Percentiles rank a stretch among this genome's conserved stretches.
phyloP scores from a whole-genome alignment of 2,329 filamentous ascomycete genomes.

The Ophioceras dolichostomum region DNA sequence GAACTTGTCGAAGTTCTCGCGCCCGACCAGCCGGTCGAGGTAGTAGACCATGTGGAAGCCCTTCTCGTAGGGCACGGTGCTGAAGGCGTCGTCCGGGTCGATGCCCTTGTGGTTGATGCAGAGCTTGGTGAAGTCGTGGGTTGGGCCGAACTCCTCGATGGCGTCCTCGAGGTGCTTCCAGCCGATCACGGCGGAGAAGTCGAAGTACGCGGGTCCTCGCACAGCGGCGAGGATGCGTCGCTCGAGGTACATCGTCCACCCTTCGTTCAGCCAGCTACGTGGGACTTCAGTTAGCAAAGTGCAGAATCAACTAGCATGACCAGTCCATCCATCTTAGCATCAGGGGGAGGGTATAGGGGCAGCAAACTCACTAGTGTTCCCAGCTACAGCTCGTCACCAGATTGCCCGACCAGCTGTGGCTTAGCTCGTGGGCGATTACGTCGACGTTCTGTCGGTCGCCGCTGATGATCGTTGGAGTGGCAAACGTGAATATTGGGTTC shows the following conservation, averaged over 20 bases:
- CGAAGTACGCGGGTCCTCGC: conserved; percentile 74
- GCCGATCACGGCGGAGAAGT: conserved; percentile 92
- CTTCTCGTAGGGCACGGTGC: conserved; percentile 87
- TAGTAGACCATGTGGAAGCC: conserved; percentile 90
- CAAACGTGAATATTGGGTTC: conserved; percentile 90
- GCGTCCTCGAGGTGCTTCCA: conserved; percentile 84
- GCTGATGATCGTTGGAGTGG: conserved; percentile 86
- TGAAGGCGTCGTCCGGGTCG: conserved; percentile 94
- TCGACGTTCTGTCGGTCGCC: conserved; percentile 87
- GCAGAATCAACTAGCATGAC: neutral
- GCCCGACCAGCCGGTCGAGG: conserved; percentile 74
- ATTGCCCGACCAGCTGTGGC: conserved; percentile 80
- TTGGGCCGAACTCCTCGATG: conserved; percentile 67
- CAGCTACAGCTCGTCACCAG: conserved; percentile 66
- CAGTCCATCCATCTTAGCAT: too few relatives aligned
- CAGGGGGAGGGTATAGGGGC: too few relatives aligned
- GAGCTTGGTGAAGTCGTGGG: conserved; percentile 89
- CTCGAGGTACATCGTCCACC: conserved; percentile 94
- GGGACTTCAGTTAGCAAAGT: neutral
- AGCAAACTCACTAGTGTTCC: conserved; percentile 65
- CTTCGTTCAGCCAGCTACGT: conserved; percentile 56
- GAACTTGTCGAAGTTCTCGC: conserved; percentile 85
- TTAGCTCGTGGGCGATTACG: conserved; percentile 81
- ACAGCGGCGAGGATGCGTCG: conserved; percentile 66
- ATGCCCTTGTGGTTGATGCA: conserved; percentile 78